A percentile compares a stretch with the other conserved stretches of the same genome.
phyloP scores from a whole-genome alignment of 2,329 filamentous ascomycete species.

The Ambrosiella xylebori region DNA sequence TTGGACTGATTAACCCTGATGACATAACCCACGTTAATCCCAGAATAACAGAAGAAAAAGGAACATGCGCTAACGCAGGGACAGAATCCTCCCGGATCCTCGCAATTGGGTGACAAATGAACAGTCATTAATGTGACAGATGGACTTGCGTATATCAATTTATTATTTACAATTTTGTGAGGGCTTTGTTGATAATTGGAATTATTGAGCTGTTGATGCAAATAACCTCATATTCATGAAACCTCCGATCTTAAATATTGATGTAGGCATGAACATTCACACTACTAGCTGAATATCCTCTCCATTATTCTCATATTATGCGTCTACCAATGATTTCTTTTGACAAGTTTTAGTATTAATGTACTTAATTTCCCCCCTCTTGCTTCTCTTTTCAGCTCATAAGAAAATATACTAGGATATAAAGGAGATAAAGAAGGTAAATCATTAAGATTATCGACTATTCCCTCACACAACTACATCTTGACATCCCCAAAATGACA shows the following conservation, averaged over 20 bases:
- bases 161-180: no score
- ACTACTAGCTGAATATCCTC: no score
- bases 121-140: no score
- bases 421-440: neutral
- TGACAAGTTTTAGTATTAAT: neutral
- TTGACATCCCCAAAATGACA: neutral
- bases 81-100: neutral
- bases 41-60: neutral
- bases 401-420: neutral
- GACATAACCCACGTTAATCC: neutral
- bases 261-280: no score
- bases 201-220: no score
- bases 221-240: no score
- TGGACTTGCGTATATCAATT: no score
- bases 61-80: slow-evolving; percentile 1
- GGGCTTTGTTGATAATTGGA: no score
- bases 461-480: neutral
- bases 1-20: no score
- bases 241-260: no score
- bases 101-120: neutral
- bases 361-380: neutral
- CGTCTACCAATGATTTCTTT: neutral
- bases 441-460: neutral
- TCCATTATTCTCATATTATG: neutral
- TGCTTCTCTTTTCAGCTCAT: neutral